Evolutionary conservation across 495 filamentous ascomycete genomes (phyloP).

Genomic region (Neurospora sp.): DNA sequence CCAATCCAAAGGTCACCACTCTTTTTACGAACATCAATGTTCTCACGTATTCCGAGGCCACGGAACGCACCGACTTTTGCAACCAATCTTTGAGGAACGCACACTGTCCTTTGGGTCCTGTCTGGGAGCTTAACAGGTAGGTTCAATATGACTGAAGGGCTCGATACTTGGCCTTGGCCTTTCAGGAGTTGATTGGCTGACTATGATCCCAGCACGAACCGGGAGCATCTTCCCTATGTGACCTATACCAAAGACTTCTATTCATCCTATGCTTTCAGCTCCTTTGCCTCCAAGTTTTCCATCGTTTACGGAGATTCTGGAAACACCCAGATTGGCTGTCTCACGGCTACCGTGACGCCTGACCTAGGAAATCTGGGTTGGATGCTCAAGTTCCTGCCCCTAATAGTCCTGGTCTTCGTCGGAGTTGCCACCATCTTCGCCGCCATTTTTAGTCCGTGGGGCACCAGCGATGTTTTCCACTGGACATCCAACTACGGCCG

Average conservation of each 20-base stretch:
- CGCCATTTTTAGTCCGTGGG: constrained; percentile 87
- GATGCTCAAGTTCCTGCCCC: constrained; percentile 67
- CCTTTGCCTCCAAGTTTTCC: constrained; percentile 57
- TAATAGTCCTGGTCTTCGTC: constrained; percentile 67
- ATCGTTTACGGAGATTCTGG: constrained; percentile 62
- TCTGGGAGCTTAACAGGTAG: constrained; percentile 50
- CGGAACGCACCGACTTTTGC: constrained; percentile 52
- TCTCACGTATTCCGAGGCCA: constrained; percentile 61
- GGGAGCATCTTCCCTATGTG: constrained; percentile 35
- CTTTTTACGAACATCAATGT: constrained; percentile 58
- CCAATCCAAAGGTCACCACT: constrained; percentile 55
- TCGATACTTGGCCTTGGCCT: constrained; percentile 1
- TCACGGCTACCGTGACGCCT: constrained; percentile 72
- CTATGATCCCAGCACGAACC: constrained; percentile 18
- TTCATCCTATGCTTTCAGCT: constrained; percentile 76
- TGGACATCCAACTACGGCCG: constrained; percentile 96
- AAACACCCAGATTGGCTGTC: constrained; percentile 60
- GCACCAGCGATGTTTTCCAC: constrained; percentile 74
- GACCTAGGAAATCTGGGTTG: constrained; percentile 53
- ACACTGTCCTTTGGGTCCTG: constrained; percentile 64
- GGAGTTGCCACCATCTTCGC: constrained; percentile 73
- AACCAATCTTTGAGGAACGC: constrained; percentile 45
- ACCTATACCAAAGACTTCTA: constrained; percentile 66
- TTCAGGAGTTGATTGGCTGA: not conserved
- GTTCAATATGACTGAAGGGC: constrained; percentile 12